Conservation (phyloP, 192 early-diverging fungal genomes). For the Rhizophlyctis rosea region DNA sequence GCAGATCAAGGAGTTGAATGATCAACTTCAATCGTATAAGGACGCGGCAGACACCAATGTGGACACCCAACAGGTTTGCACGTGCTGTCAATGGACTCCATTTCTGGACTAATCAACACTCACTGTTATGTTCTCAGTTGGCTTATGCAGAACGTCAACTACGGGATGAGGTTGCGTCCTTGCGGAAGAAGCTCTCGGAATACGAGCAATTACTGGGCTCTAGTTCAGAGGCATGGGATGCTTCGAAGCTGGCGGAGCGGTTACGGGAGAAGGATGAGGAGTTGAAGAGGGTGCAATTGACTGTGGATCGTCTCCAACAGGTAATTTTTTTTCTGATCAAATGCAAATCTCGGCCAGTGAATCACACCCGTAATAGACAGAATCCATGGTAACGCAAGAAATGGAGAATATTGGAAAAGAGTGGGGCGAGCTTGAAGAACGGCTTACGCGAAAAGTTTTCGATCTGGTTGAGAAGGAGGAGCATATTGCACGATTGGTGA, state of each 20-base stretch:
- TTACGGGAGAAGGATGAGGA: conserved; percentile 39
- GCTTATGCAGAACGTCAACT: neutral
- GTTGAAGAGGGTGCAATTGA: conserved; percentile 48
- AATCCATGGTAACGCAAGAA: conserved; percentile 48
- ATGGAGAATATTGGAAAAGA: conserved; percentile 64
- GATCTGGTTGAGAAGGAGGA: conserved; percentile 76
- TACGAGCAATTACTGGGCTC: conserved; percentile 11
- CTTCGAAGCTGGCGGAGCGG: conserved; percentile 2
- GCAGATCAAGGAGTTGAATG: neutral
- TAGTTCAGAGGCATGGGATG: neutral
- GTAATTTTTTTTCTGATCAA: conserved; percentile 51
- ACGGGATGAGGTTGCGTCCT: conserved; percentile 4
- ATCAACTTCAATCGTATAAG: neutral
- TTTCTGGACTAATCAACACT: too few relatives aligned
- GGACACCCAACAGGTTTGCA: conserved; percentile 3
- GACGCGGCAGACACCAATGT: neutral
- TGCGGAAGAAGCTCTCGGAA: conserved; percentile 5
- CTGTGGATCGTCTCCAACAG: conserved; percentile 55
- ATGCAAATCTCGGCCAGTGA: too few relatives aligned
- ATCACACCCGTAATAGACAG: too few relatives aligned
- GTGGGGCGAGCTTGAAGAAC: conserved; percentile 80
- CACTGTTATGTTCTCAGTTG: conserved; percentile 4
- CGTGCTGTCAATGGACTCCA: too few relatives aligned
- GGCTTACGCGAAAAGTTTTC: conserved; percentile 75
- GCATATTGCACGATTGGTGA: conserved; percentile 68